Conservation (phyloP, 2,329 filamentous ascomycete genomes). For the Conoideocrella luteorostrata region DNA sequence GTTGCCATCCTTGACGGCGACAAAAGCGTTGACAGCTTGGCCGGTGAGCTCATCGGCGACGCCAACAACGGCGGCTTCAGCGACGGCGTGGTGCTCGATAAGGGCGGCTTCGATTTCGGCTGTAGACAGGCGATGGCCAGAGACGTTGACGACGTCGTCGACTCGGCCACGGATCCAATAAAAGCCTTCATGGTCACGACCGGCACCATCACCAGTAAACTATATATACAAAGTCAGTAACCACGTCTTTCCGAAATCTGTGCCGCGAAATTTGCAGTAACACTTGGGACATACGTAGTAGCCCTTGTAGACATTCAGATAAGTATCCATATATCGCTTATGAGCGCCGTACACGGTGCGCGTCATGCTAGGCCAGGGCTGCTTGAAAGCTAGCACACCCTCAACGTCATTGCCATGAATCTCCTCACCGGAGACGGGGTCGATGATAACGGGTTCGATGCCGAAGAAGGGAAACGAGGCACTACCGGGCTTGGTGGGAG, state of each 20-base stretch:
- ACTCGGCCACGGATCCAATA: conserved; percentile 99
- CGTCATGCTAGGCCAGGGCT: conserved; percentile 97
- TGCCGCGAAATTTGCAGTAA: too few relatives aligned
- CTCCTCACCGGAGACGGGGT: conserved; percentile 90
- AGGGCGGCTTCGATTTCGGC: conserved; percentile 97
- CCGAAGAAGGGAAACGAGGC: conserved; percentile 97
- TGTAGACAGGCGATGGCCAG: conserved; percentile 90
- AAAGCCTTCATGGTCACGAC: conserved; percentile 94
- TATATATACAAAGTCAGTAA: too few relatives aligned
- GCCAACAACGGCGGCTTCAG: conserved; percentile 92
- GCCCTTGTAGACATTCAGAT: conserved; percentile 94
- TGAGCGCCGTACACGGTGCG: conserved; percentile 96
- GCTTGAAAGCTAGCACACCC: conserved; percentile 93
- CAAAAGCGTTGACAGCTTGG: conserved; percentile 95
- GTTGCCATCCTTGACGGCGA: conserved; percentile 80
- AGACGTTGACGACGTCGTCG: conserved; percentile 97
- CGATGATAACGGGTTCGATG: conserved; percentile 94
- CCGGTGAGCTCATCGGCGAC: conserved; percentile 90
- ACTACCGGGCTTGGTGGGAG: conserved; percentile 92
- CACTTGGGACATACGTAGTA: conserved; percentile 91
- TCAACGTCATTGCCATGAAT: conserved; percentile 94
- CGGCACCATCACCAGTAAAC: conserved; percentile 92
- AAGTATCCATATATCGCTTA: conserved; percentile 98
- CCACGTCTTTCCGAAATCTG: too few relatives aligned
- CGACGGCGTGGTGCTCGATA: conserved; percentile 83